Conservation (phyloP, 129 eudicot genomes). For the Lactuca sativa region DNA sequence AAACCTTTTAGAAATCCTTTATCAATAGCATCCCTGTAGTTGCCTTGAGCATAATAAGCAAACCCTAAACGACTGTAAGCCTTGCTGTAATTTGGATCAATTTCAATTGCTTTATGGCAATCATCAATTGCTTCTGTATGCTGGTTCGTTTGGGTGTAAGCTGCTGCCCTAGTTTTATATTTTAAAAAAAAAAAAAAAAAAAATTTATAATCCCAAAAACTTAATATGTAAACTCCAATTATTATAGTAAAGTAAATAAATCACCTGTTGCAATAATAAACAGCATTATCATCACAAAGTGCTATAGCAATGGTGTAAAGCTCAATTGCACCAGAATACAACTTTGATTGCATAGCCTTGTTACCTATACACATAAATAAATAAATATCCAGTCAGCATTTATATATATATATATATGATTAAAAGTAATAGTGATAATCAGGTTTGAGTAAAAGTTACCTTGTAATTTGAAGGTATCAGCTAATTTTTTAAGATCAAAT, state of each 20-base stretch:
- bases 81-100: constrained; percentile 85
- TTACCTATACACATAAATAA: constrained; percentile 51
- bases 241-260: constrained; percentile 2
- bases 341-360: constrained; percentile 80
- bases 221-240: not conserved
- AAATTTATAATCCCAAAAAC: not conserved
- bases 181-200: not conserved
- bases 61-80: constrained; percentile 95
- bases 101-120: constrained; percentile 67
- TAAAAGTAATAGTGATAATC: not conserved
- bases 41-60: constrained; percentile 88
- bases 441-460: constrained; percentile 40
- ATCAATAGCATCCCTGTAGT: constrained; percentile 72
- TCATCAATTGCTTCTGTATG: constrained; percentile 70
- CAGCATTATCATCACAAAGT: constrained; percentile 68
- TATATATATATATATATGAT: too few species aligned
- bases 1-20: constrained; percentile 80
- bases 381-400: not conserved
- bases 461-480: constrained; percentile 74
- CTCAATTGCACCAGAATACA: constrained; percentile 68
- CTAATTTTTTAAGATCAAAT: constrained; percentile 58
- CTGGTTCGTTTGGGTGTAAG: constrained; percentile 65
- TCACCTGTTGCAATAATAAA: constrained; percentile 93
- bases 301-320: constrained; percentile 82
- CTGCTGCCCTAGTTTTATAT: constrained; percentile 70